Conservation (phyloP, 306 rosid species). For the Canavalia gladiata region DNA sequence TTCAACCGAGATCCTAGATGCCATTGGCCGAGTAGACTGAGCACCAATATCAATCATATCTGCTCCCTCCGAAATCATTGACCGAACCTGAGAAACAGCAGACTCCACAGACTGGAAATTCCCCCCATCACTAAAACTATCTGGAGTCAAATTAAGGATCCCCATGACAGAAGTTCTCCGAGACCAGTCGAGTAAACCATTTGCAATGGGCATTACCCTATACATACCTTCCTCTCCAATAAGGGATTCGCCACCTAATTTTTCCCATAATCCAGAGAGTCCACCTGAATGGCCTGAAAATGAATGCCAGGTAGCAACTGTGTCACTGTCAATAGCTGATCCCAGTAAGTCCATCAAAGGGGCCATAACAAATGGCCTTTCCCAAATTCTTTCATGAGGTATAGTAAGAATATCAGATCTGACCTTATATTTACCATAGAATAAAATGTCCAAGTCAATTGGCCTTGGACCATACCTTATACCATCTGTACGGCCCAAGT, state of each 20-base stretch:
- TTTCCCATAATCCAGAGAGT: conserved; percentile 72
- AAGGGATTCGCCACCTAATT: conserved; percentile 80
- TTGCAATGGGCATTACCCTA: conserved; percentile 82
- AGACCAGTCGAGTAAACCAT: conserved; percentile 79
- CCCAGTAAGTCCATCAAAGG: conserved; percentile 90
- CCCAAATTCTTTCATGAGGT: conserved; percentile 97
- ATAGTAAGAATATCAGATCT: conserved; percentile 71
- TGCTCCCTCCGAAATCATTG: conserved; percentile 85
- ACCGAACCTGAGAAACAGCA: conserved; percentile 79
- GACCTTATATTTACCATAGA: conserved; percentile 78
- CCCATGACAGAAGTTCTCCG: conserved; percentile 79
- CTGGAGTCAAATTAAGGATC: conserved; percentile 91
- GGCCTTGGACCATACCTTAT: conserved; percentile 96
- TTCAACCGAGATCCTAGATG: conserved; percentile 68
- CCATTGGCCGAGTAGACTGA: conserved; percentile 88
- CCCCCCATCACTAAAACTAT: conserved; percentile 94
- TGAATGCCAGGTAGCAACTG: conserved; percentile 84
- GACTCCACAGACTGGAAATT: conserved; percentile 68
- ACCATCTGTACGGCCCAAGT: conserved; percentile 76
- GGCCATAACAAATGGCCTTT: conserved; percentile 92
- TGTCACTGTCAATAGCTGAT: conserved; percentile 67
- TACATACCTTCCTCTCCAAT: conserved; percentile 81
- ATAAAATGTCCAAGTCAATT: conserved; percentile 89
- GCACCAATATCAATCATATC: conserved; percentile 94
- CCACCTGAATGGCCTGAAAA: conserved; percentile 71